Base-by-base conservation (phyloP, 163 green algal genomes). In the Chlorella variabilis region DNA sequence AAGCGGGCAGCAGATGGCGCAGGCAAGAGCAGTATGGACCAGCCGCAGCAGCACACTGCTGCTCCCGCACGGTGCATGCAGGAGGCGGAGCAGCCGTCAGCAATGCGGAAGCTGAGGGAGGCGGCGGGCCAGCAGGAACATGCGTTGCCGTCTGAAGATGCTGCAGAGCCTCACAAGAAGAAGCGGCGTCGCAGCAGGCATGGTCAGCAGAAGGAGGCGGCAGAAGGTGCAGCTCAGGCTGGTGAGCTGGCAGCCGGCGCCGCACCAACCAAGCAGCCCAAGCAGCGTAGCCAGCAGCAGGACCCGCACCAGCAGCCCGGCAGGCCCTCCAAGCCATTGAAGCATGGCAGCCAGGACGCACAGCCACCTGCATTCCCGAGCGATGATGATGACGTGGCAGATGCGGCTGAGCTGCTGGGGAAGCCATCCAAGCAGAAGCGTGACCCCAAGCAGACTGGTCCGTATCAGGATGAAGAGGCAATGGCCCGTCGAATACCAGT, bases 131-230 rank as follows among this genome's bases (percentile, higher is more conserved):
- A 36, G 21, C 38, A 21, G 23, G n/a, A 18, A 56, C 20, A n/a
- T 15, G 54, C 54, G 18, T 11, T 33, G 23, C 23, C 54, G 6
- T 9, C 23, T 29, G 54, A 63, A 9, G 20, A 63, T 63, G 65
- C 20, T 25, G 38, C 20, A 4, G 65, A 56, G 65, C 65, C 67
- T 29, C 48, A 73, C 33, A 79, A 49, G 65, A 73, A 58, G 49
- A 84, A 75, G 63, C 77, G 67, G 78, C 41, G 45, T 66, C 63
- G 49, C 23, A 84, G 75, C 66, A 75, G 15, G 41, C 42, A 76
- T 6, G 33, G 36, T 41, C n/a, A n/a, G n/a, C n/a, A n/a, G n/a
- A 76, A 76, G 13, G 17, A 29, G n/a, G 38, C 45, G 70, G 8
- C 38, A 54, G 21, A 45, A 23, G 70, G 21, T 29, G 33, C 45